A percentile compares a stretch with the other conserved stretches of the same genome.
These are phyloP conservation scores for Citrus sp. DNA, from an alignment of 345 rosid genomes.

Conservation along the genomic window DNA sequence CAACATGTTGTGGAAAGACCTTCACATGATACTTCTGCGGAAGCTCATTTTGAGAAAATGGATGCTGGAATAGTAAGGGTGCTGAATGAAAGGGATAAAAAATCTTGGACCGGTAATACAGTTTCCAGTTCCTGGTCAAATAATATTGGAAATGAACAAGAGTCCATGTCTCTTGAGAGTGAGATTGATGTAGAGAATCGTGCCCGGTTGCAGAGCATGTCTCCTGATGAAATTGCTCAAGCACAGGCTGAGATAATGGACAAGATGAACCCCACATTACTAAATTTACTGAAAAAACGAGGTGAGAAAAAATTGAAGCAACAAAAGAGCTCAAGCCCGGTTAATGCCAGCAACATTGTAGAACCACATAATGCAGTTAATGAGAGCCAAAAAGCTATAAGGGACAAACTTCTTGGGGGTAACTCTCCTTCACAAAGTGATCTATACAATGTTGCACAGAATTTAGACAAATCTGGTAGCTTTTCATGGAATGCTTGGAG, in stretches of 20 bases:
- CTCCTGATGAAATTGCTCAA: constrained; percentile 68
- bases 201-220: constrained; percentile 61
- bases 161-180: constrained; percentile 48
- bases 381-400: constrained; percentile 27
- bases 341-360: constrained; percentile 10
- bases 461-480: constrained; percentile 24
- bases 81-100: not conserved
- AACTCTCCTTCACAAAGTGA: constrained; percentile 20
- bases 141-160: constrained; percentile 29
- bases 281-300: constrained; percentile 59
- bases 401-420: constrained; percentile 18
- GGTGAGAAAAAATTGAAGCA: constrained; percentile 55
- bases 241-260: constrained; percentile 80
- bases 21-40: constrained; percentile 15
- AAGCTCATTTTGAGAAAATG: constrained; percentile 1
- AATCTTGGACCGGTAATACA: constrained; percentile 4
- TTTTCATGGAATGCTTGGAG: constrained; percentile 78
- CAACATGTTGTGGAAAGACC: constrained; percentile 12
- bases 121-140: constrained; percentile 28
- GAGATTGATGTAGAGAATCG: constrained; percentile 81
- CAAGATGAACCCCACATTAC: constrained; percentile 70
- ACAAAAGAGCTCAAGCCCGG: constrained; percentile 34
- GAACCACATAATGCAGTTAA: constrained; percentile 1
- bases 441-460: constrained; percentile 25
- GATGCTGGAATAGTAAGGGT: constrained; percentile 11